Base-by-base conservation (phyloP, 2,329 filamentous ascomycete genomes). In the Penicillium hesseltinei region DNA sequence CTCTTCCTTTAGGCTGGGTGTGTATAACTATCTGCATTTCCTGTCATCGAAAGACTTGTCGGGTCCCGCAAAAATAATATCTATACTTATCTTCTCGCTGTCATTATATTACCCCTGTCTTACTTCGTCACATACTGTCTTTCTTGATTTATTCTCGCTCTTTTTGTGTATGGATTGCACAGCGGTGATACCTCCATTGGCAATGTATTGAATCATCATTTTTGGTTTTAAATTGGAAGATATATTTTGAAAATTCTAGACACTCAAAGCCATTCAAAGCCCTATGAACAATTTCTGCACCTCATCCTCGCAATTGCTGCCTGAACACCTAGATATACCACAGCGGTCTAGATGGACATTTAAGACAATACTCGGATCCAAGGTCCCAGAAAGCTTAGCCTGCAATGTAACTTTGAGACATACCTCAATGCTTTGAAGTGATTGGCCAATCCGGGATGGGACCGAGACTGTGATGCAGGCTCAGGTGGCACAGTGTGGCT, bases 151-250 rank as follows among this genome's bases (percentile, higher is more conserved):
- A 23, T 46, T 19, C 19, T 35, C 52, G 13, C 49, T 47, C 21
- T 35, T 43, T 43, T 29, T 13, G 36, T 53, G 51, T 49, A 49
- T 46, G 50, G 51, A 59, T 46, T 55, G 46, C 44, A 51, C 56
- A 55, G 54, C 52, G 50, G 39, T 65, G 60, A 62, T 65, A 60
- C 62, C 58, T 62, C 54, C 29, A 60, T 58, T 58, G 62, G 54
- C 56, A 45, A 64, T 54, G 36, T 53, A 49, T 49, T 57, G 19
- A 54, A 19, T 44, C 33, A 44, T 49, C n/a, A 29, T 42, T 42
- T 17, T 17, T 35, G 13, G 17, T 42, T 44, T 53, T 27, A 40
- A 44, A 29, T 25, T 43, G 39, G 15, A 27, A 31, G 35, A 36
- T 17, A 44, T 52, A 38, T 61, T 46, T 40, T 38, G 35, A 40